Base-by-base conservation (phyloP, 768 basidiomycete species). In the Podaxis sp. region DNA sequence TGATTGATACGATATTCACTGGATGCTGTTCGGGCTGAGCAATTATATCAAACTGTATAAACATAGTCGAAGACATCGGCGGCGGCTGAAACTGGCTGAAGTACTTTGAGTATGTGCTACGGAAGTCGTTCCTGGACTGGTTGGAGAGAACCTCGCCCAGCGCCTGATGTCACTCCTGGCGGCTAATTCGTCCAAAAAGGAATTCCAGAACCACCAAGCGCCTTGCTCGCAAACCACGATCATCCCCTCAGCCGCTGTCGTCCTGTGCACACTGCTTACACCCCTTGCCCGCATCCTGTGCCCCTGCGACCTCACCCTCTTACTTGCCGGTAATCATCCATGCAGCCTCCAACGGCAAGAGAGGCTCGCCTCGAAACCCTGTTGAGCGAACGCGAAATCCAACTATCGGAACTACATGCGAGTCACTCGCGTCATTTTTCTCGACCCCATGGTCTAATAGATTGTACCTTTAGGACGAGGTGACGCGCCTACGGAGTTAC, bases 311-410 rank as follows among this genome's bases (percentile, higher is more conserved):
- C 50, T 46, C 62, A 59, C 57, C 53, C 59, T 57, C 66, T n/a
- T 41, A 56, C 53, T 33, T 33, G 29, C 55, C 13, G 24, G 49
- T 55, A 27, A 55, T 24, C 43, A 47, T 49, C 63, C 71, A 91
- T 91, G 89, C 84, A 86, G 64, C 75, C 91, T 37, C 93, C 92
- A 22, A 82, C 87, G 50, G 75, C 85, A 57, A 82, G 92, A 73
- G 91, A 94, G 75, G 79, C 92, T 64, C 90, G 93, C 73, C 86
- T 94, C 46, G 93, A 94, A 75, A 81, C 85, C 29, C 80, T 90
- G 13, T 77, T 94, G n/a, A 81, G 90, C 67, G 82, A 87, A 71
- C 83, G 90, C 70, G 91, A 94, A 74, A 78, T 79, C 59, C 88
- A 91, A 71, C 76, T 93, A 55, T 77, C 82, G 56, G 83, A 89